Base-by-base conservation (phyloP, 2,329 filamentous ascomycete species). In the Phoma sp. region DNA sequence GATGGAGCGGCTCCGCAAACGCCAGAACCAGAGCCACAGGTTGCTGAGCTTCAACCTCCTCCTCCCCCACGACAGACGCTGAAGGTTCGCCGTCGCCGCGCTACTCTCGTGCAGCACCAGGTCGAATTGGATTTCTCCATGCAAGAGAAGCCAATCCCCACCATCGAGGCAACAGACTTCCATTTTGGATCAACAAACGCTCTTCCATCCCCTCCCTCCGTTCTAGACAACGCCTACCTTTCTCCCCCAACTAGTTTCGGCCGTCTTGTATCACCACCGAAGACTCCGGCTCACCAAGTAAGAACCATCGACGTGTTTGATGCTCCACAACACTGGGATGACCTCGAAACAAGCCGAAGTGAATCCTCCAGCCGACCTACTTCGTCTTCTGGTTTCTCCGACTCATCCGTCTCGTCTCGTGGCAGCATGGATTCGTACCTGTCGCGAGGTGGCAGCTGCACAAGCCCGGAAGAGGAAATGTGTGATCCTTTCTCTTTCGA, bases 351-450 rank as follows among this genome's bases (percentile, higher is more conserved):
- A 62, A 62, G 59, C 44, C 69, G 67, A 36, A 79, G 76, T 27
- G 76, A 80, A 43, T 72, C 74, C 21, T 80, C 85, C 44, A 77
- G 77, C 63, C 81, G 86, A 38, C 82, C 85, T 4, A 78, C 79
- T 6, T 88, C 86, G 3, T 80, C 82, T 4, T 87, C 85, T 2
- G 80, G 81, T 51, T 78, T 82, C 39, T 88, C 85, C 2, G 83
- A 88, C 67, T 88, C 86, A 0, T 88, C 86, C 2, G 72, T 83
- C 17, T 86, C 84, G 12, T 88, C 86, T 0, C 78, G 80, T 44
- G 83, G 82, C 62, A 87, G 84, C 21, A 79, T 81, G 44, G 77
- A 79, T 15, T 85, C 84, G 2, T 81, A 81, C 55, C 80, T 80
- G n/a, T 85, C 84, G 6, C 74, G 84, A 63, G 80, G 83, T 53